Conservation (phyloP, 2,329 filamentous ascomycete genomes). For the Balansia obtecta region DNA sequence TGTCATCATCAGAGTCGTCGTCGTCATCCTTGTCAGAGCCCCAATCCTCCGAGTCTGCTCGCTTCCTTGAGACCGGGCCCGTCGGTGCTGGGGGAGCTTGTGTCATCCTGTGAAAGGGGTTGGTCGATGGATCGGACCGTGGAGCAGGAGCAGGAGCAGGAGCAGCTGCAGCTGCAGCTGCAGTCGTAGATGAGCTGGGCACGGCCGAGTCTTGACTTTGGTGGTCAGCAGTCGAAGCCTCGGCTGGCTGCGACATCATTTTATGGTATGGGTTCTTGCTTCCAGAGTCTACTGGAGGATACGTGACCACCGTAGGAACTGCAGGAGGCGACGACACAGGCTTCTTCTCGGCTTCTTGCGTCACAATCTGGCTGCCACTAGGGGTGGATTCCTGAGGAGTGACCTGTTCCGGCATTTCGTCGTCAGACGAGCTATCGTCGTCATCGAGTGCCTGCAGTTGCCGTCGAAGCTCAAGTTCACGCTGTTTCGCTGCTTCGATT, state of each 20-base stretch:
- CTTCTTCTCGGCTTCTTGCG: slow-evolving; percentile 42
- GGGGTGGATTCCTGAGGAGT: slow-evolving; percentile 46
- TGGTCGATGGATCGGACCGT: slow-evolving; percentile 60
- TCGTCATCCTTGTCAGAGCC: slow-evolving; percentile 57
- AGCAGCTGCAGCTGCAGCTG: slow-evolving; percentile 19
- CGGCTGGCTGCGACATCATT: slow-evolving; percentile 63
- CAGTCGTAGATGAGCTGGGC: not conserved
- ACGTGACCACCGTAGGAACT: slow-evolving; percentile 36
- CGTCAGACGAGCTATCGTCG: slow-evolving; percentile 65
- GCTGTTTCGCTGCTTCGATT: slow-evolving; percentile 80
- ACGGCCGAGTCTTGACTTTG: slow-evolving; percentile 24
- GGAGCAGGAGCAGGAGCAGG: slow-evolving; percentile 21
- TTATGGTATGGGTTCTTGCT: slow-evolving; percentile 94
- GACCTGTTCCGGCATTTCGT: slow-evolving; percentile 63
- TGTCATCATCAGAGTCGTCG: slow-evolving; percentile 66
- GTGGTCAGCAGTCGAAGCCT: slow-evolving; percentile 31
- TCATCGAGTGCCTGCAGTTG: slow-evolving; percentile 69
- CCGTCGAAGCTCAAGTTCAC: slow-evolving; percentile 77
- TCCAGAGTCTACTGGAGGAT: slow-evolving; percentile 52
- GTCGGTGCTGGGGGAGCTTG: slow-evolving; percentile 41
- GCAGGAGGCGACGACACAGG: slow-evolving; percentile 37
- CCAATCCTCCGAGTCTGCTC: slow-evolving; percentile 60
- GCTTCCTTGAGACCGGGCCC: slow-evolving; percentile 39
- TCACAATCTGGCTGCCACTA: slow-evolving; percentile 37
- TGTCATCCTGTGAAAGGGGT: slow-evolving; percentile 85